Evolutionary conservation across 768 basidiomycete species (phyloP).

Genomic region (Pisolithus tinctorius): DNA sequence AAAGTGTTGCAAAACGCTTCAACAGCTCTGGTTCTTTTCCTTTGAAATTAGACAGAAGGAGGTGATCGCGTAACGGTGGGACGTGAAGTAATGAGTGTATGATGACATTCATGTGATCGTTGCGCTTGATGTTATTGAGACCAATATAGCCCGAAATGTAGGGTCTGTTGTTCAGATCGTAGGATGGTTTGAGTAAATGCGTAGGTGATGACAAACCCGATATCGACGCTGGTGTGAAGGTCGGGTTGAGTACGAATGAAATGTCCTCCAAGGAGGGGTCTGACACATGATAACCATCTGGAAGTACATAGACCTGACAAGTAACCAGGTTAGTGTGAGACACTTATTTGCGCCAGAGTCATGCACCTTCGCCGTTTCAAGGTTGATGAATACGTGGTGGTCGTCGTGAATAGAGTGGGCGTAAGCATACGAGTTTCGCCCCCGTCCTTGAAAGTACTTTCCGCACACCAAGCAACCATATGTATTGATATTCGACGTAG

Average conservation of each 20-base stretch:
- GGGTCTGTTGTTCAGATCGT: constrained; percentile 73
- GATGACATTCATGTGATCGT: constrained; percentile 97
- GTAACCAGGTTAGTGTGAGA: constrained; percentile 11
- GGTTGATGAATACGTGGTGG: constrained; percentile 97
- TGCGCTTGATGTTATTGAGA: constrained; percentile 94
- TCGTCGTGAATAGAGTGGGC: constrained; percentile 96
- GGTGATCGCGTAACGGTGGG: constrained; percentile 79
- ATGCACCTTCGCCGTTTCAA: constrained; percentile 84
- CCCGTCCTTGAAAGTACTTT: constrained; percentile 97
- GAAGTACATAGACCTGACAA: constrained; percentile 87
- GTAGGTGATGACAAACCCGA: constrained; percentile 49
- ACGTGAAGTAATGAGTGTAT: constrained; percentile 92
- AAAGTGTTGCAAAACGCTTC: constrained; percentile 77
- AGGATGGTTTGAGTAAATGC: constrained; percentile 67
- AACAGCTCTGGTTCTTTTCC: constrained; percentile 83
- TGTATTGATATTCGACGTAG: constrained; percentile 92
- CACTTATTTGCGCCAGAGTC: constrained; percentile 12
- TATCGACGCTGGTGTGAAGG: constrained; percentile 63
- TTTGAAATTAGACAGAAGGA: constrained; percentile 67
- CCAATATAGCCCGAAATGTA: constrained; percentile 95
- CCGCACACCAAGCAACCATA: constrained; percentile 98
- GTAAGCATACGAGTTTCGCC: constrained; percentile 90
- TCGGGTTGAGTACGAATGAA: constrained; percentile 79
- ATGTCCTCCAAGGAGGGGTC: constrained; percentile 98
- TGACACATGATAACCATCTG: constrained; percentile 93